These are phyloP conservation scores for Daldinia grandis DNA, from an alignment of 495 filamentous ascomycete genomes.

Conservation along the genomic window DNA sequence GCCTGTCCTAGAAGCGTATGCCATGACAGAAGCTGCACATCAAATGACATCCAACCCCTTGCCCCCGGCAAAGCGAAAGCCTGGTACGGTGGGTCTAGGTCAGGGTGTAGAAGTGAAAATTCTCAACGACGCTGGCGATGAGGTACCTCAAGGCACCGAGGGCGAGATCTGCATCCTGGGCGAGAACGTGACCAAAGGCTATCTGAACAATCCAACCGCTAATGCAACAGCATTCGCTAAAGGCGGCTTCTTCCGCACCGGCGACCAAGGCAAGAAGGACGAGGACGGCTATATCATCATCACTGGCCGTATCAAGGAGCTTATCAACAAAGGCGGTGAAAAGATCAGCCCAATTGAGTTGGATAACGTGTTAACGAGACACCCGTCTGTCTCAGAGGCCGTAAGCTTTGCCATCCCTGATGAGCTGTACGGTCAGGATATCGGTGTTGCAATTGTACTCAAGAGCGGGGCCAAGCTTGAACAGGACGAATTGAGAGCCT, in stretches of 20 bases:
- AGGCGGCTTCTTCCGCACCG: slow-evolving; percentile 81
- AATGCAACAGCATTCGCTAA: slow-evolving; percentile 74
- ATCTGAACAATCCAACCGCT: slow-evolving; percentile 79
- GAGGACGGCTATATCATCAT: slow-evolving; percentile 77
- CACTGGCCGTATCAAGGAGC: slow-evolving; percentile 83
- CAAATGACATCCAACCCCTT: slow-evolving; percentile 91
- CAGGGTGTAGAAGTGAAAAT: slow-evolving; percentile 84
- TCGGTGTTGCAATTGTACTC: slow-evolving; percentile 79
- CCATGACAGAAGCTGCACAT: slow-evolving; percentile 91
- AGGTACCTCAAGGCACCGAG: slow-evolving; percentile 69
- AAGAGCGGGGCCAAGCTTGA: slow-evolving; percentile 64
- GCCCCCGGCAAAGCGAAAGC: slow-evolving; percentile 73
- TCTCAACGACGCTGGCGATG: slow-evolving; percentile 68
- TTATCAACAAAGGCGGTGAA: slow-evolving; percentile 85
- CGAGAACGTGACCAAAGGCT: slow-evolving; percentile 82
- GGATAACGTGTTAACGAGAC: slow-evolving; percentile 75
- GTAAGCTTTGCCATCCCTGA: slow-evolving; percentile 82
- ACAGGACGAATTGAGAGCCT: slow-evolving; percentile 68
- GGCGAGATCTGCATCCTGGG: slow-evolving; percentile 83
- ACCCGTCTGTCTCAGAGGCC: slow-evolving; percentile 76
- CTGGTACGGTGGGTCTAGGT: slow-evolving; percentile 80
- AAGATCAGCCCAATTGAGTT: slow-evolving; percentile 87
- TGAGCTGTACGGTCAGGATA: slow-evolving; percentile 82
- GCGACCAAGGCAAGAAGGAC: slow-evolving; percentile 82
- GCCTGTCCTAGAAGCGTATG: slow-evolving; percentile 87